A percentile compares a stretch with the other conserved stretches of the same genome.
Conservation (phyloP, 345 rosid genomes). For the Turnera subulata region DNA sequence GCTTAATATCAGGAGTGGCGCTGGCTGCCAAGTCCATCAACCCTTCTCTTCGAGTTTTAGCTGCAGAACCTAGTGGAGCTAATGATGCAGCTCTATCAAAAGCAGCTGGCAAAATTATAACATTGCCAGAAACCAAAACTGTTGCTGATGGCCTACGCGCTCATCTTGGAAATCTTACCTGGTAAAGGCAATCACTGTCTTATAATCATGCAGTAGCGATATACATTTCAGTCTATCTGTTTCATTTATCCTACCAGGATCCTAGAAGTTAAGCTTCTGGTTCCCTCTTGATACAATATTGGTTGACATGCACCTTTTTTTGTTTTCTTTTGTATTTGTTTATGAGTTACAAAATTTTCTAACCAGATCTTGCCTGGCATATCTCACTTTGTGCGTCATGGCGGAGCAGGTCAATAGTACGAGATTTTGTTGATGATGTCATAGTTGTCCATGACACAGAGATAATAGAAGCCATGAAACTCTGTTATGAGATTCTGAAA, state of each 20-base stretch:
- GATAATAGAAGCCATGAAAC: slow-evolving; percentile 77
- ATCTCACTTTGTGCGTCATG: slow-evolving; percentile 6
- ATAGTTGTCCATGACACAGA: slow-evolving; percentile 62
- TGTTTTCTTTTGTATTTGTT: background rate
- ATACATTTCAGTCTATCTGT: background rate
- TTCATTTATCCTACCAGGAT: background rate
- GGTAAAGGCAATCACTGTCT: slow-evolving; percentile 38
- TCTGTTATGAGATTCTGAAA: slow-evolving; percentile 78
- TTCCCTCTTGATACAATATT: background rate
- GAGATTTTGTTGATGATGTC: slow-evolving; percentile 72
- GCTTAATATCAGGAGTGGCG: slow-evolving; percentile 87
- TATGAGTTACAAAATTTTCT: background rate
- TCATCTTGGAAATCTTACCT: slow-evolving; percentile 72
- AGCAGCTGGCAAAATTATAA: slow-evolving; percentile 61
- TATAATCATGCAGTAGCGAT: too few species aligned
- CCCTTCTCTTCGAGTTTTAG: slow-evolving; percentile 70
- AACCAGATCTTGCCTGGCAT: background rate
- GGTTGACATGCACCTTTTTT: background rate
- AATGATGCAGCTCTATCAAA: slow-evolving; percentile 93
- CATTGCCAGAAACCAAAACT: slow-evolving; percentile 61
- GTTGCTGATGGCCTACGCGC: slow-evolving; percentile 90
- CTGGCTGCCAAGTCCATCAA: slow-evolving; percentile 85
- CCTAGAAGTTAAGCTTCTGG: background rate
- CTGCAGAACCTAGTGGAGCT: slow-evolving; percentile 89
- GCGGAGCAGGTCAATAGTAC: slow-evolving; percentile 64